Conservation (phyloP, 176 grass and related monocot species). For the Alloteropsis semialata region DNA sequence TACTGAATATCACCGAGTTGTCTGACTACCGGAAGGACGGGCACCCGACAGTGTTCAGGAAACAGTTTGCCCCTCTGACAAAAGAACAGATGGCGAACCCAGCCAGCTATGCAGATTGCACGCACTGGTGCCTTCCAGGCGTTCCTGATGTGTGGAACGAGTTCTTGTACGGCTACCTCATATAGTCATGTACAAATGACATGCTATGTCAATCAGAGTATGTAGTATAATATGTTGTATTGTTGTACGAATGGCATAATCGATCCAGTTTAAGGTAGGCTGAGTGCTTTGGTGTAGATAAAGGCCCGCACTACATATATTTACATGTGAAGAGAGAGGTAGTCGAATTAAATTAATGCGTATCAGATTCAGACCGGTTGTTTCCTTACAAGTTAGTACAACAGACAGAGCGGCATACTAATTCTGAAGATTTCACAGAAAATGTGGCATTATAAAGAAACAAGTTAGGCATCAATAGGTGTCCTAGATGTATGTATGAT, state of each 20-base stretch:
- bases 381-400: background rate
- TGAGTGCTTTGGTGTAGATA: background rate
- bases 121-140: conserved; percentile 64
- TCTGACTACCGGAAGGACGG: conserved; percentile 73
- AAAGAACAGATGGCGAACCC: conserved; percentile 45
- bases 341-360: too few species aligned
- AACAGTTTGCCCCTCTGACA: conserved; percentile 33
- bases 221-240: too few species aligned
- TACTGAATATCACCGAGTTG: conserved; percentile 63
- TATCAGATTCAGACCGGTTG: background rate
- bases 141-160: conserved; percentile 70
- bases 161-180: conserved; percentile 49
- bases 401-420: background rate
- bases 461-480: background rate
- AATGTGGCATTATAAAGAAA: background rate
- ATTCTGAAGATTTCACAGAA: background rate
- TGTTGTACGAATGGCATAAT: background rate
- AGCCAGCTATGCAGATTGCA: conserved; percentile 52
- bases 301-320: background rate
- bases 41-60: conserved; percentile 57
- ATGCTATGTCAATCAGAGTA: background rate
- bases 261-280: conserved; percentile 5
- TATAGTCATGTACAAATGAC: conserved; percentile 37
- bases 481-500: background rate
- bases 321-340: background rate